Evolutionary conservation across 345 rosid genomes (phyloP).

Genomic region (Populus pruinosa): DNA sequence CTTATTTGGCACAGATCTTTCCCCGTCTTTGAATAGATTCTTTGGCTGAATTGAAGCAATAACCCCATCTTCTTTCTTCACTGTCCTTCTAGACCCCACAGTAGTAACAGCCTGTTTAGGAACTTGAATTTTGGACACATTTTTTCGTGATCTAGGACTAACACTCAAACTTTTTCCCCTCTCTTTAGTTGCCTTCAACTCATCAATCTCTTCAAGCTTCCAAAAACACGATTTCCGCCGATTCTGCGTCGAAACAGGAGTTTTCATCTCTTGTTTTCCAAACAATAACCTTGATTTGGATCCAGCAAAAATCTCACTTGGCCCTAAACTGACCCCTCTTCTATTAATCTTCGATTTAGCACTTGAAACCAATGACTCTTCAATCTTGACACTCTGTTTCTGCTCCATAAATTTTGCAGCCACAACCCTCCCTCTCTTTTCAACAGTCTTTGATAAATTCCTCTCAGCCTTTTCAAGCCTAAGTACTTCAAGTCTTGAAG

Average conservation of each 20-base stretch:
- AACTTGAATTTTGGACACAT: constrained; percentile 36
- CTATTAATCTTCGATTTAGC: constrained; percentile 43
- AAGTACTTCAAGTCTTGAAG: constrained; percentile 67
- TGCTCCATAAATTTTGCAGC: constrained; percentile 82
- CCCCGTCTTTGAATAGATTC: constrained; percentile 75
- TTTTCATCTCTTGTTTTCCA: constrained; percentile 39
- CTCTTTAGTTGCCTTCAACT: constrained; percentile 56
- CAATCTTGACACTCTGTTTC: constrained; percentile 45
- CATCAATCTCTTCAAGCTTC: constrained; percentile 75
- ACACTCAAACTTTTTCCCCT: constrained; percentile 71
- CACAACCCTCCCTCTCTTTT: constrained; percentile 55
- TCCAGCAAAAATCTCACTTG: constrained; percentile 64
- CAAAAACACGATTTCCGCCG: constrained; percentile 89
- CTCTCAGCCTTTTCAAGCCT: constrained; percentile 63
- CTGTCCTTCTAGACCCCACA: constrained; percentile 49
- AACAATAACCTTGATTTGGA: constrained; percentile 33
- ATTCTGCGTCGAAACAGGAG: constrained; percentile 64
- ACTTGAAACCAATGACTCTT: constrained; percentile 39
- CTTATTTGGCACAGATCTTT: constrained; percentile 47
- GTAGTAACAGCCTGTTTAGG: constrained; percentile 72
- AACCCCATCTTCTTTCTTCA: constrained; percentile 67
- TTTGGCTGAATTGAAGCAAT: constrained; percentile 67
- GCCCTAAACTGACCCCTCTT: constrained; percentile 86
- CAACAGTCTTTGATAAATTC: constrained; percentile 41
- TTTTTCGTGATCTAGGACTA: constrained; percentile 71